Base-by-base conservation (phyloP, 768 basidiomycete species). In the Tricholoma sp. region DNA sequence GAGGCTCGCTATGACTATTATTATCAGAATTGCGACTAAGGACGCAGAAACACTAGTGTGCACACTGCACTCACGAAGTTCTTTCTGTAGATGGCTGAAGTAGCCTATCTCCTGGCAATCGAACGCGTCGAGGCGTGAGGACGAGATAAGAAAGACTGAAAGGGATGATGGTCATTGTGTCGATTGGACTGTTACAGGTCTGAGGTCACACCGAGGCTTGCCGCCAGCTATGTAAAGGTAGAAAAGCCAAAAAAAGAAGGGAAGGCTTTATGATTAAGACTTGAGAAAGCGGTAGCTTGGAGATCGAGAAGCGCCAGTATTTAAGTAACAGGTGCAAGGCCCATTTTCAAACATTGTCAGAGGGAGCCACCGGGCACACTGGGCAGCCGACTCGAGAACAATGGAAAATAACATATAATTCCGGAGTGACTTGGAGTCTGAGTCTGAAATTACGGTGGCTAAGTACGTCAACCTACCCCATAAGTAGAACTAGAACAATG, bases 111-210 rank as follows among this genome's bases (percentile, higher is more conserved):
- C 76, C 75, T 11, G 81, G 82, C 52, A 84, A 70, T 59, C 76
- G 79, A 54, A 84, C 75, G 54, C 73, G 74, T 59, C 71, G 73
- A 42, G 82, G 81, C 20, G 80, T 79, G 63, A 80, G 73, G 66
- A 82, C 69, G 60, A 84, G 72, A 65, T 82, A 74, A 39, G 81
- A 80, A 15, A 82, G 58, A 57, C 75, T 77, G 73, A 81, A 72
- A n/a, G 73, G 73, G 31, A 75, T 50, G 54, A 70, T 65, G 52
- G 61, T 59, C 59, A 61, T 65, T 18, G 50, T 29, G 28, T 29
- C 12, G 45, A 28, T 47, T 29, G 28, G 28, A 6, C 13, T 47
- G 28, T 47, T 24, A 44, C 42, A 44, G 42, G n/a, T n/a, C n/a
- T n/a, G n/a, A n/a, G n/a, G 37, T 24, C 8, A 20, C 42, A 20